These are phyloP conservation scores for Paecilomyces sp. DNA, from an alignment of 2,329 filamentous ascomycete species.

Conservation along the genomic window DNA sequence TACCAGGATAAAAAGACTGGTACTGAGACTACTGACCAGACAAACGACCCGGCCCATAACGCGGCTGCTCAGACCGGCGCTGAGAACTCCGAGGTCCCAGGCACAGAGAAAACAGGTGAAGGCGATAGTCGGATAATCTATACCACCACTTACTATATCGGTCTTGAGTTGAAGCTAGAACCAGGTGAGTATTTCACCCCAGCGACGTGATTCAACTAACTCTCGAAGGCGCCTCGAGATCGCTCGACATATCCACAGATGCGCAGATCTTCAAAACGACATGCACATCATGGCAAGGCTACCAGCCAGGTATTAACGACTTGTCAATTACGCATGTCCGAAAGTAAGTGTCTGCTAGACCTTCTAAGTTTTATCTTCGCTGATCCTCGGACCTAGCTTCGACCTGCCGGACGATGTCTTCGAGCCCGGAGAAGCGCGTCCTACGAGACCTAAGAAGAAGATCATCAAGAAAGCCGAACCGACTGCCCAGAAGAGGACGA, in stretches of 20 bases:
- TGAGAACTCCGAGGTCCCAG: slow-evolving; percentile 32
- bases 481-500: slow-evolving; percentile 30
- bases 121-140: slow-evolving; percentile 54
- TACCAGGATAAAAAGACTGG: slow-evolving; percentile 51
- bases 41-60: slow-evolving; percentile 42
- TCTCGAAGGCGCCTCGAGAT: slow-evolving; percentile 36
- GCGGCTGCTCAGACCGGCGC: slow-evolving; percentile 42
- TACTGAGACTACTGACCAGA: slow-evolving; percentile 46
- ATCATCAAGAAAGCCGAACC: slow-evolving; percentile 29
- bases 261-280: slow-evolving; percentile 81
- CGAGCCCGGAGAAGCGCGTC: slow-evolving; percentile 65
- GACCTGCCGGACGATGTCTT: slow-evolving; percentile 89
- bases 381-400: slow-evolving; percentile 50
- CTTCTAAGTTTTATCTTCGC: slow-evolving; percentile 2
- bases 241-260: slow-evolving; percentile 58
- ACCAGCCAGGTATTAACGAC: slow-evolving; percentile 66
- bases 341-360: slow-evolving; percentile 55
- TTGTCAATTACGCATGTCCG: slow-evolving; percentile 77
- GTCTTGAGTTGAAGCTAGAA: slow-evolving; percentile 68
- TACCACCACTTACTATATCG: slow-evolving; percentile 92
- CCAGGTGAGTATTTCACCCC: slow-evolving; percentile 52
- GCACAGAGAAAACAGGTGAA: slow-evolving; percentile 27
- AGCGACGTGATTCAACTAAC: slow-evolving; percentile 21
- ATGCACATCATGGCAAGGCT: slow-evolving; percentile 69
- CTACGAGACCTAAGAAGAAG: slow-evolving; percentile 52